phyloP scores from a whole-genome alignment of 345 rosid species.

The Moricandia arvensis region DNA sequence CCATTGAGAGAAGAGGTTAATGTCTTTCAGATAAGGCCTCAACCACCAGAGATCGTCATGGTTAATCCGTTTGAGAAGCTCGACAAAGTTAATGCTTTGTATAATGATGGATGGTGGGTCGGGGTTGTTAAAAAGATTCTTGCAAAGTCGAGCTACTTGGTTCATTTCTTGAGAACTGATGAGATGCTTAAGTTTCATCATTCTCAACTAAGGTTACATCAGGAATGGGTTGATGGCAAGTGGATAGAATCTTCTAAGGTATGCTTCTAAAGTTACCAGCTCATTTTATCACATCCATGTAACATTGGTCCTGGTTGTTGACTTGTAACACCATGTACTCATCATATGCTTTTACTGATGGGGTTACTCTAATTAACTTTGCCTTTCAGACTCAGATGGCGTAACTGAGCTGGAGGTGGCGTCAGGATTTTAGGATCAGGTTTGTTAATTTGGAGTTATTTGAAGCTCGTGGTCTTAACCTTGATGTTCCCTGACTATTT shows the following conservation, averaged over 20 bases:
- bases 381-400: slow-evolving; percentile 18
- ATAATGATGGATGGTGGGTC: slow-evolving; percentile 90
- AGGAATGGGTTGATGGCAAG: slow-evolving; percentile 70
- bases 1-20: slow-evolving; percentile 63
- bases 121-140: slow-evolving; percentile 60
- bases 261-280: slow-evolving; percentile 1
- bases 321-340: neutral
- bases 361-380: neutral
- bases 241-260: slow-evolving; percentile 60
- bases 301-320: neutral
- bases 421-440: slow-evolving; percentile 9
- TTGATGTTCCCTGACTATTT: neutral
- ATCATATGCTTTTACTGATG: slow-evolving; percentile 21
- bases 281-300: slow-evolving; percentile 1
- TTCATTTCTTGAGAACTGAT: slow-evolving; percentile 47
- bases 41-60: slow-evolving; percentile 46
- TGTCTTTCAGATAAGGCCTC: slow-evolving; percentile 59
- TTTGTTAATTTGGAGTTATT: neutral
- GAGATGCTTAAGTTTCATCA: slow-evolving; percentile 57
- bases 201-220: slow-evolving; percentile 64
- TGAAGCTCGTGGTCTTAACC: neutral
- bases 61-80: slow-evolving; percentile 43
- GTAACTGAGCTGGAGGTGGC: slow-evolving; percentile 7
- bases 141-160: slow-evolving; percentile 43
- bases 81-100: slow-evolving; percentile 78